Base-by-base conservation (phyloP, 257 asterid genomes). In the Schizonepeta tenuifolia region DNA sequence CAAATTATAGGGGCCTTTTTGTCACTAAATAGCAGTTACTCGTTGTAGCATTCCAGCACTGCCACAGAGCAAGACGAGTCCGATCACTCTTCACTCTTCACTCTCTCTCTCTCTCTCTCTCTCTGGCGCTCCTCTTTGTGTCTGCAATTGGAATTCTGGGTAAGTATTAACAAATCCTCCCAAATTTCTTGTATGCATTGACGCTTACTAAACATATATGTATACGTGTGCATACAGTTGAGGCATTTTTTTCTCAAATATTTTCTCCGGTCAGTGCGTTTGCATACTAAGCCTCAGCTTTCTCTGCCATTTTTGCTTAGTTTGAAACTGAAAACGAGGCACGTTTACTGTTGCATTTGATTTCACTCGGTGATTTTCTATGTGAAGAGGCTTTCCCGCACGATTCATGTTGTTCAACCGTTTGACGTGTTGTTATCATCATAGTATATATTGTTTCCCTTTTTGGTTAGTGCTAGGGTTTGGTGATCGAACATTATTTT, bases 401-500 rank as follows among this genome's bases (percentile, higher is more conserved):
- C 9, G 1, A 18, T 38, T 43, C 35, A 5, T 40, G 20, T 55
- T 61, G 41, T 53, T 22, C 0, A 33, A 22, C 36, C 40, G 55
- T 31, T 59, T 58, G 28, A 24, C 49, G 49, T 43, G 75, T n/a
- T 62, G 3, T 35, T 43, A 22, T 62, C 18, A 10, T 36, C 63
- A 51, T 51, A 20, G 35, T 13, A 47, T 47, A 47, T 15, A 15
- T 13, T 50, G 56, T 12, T 72, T 13, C 24, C 38, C n/a, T 12
- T 43, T 72, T 72, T 20, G 14, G 3, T 28, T 43, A 7, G 69
- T 36, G 61, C 46, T 62, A 41, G 69, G 75, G 69, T 61, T 59
- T 2, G 3, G 70, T 72, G 64, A 50, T 13, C 8, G 35, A 54
- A 3, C 28, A 21, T 44, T 17, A 4, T 60, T 4, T 58, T 8